Evolutionary conservation across 2,329 filamentous ascomycete genomes (phyloP).

Genomic region (Cryphonectria naterciae): DNA sequence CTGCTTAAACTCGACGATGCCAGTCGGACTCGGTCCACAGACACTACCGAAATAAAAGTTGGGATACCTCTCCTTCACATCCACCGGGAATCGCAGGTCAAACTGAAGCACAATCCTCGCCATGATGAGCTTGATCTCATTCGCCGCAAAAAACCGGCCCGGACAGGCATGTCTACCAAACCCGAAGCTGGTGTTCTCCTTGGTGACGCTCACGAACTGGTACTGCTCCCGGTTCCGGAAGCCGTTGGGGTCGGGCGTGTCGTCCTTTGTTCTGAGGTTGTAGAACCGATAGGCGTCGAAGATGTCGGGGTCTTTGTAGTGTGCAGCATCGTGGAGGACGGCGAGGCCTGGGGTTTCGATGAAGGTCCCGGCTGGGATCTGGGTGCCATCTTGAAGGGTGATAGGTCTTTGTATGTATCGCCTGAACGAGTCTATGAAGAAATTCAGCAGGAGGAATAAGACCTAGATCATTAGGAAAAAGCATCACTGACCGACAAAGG

Average conservation of each 20-base stretch:
- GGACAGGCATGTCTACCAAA: constrained; percentile 42
- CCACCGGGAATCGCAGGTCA: constrained; percentile 21
- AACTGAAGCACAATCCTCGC: constrained; percentile 33
- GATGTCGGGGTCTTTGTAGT: constrained; percentile 39
- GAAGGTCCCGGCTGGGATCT: constrained; percentile 43
- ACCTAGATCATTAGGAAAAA: rapidly evolving
- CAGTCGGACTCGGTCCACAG: constrained; percentile 14
- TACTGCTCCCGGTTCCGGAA: constrained; percentile 39
- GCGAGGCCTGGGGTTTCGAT: constrained; percentile 43
- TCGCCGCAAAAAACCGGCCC: constrained; percentile 36
- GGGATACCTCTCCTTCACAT: constrained; percentile 19
- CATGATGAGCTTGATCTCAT: constrained; percentile 35
- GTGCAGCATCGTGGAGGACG: constrained; percentile 41
- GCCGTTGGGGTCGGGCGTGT: constrained; percentile 31
- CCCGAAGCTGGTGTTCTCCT: constrained; percentile 40
- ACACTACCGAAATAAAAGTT: constrained; percentile 19
- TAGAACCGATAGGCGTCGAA: constrained; percentile 43
- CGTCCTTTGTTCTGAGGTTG: constrained; percentile 36
- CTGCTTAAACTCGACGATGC: constrained; percentile 18
- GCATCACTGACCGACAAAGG: constrained; percentile 38
- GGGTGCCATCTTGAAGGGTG: constrained; percentile 54
- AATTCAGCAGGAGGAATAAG: neutral
- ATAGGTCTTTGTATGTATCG: constrained; percentile 52
- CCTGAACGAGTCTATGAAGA: constrained; percentile 43
- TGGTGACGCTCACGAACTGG: constrained; percentile 41